Evolutionary conservation across 2,329 filamentous ascomycete species (phyloP), one percentile per base, ranked within the genome.

Genomic region (Verticillium isaacii): DNA sequence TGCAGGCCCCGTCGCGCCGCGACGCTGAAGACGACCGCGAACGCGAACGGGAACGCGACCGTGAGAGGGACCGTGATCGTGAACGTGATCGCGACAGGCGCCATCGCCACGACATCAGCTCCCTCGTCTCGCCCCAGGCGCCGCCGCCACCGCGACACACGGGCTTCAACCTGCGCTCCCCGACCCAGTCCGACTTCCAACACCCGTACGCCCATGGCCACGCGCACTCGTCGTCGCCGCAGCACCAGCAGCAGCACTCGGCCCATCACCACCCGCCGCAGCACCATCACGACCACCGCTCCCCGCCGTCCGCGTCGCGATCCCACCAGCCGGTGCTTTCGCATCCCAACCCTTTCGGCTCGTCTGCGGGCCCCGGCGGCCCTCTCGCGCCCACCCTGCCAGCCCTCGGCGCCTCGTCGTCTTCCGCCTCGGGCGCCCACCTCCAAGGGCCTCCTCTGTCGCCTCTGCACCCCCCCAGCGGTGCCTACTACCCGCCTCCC

Each of bases 91-190:
- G 50, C 25, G 70, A 73, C 64, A 71, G 70, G 66, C 70, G 70
- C 67, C 75, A 75, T 58, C 73, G 75, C 67, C 80, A 78, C 77
- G 80, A 83, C 72, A 78, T 80, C 67, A 63, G 68, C 68, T 57
- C 59, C 37, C 62, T 66, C 58, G 69, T 72, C 61, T 62, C 69
- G 61, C 61, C 72, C 62, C 67, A 66, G 58, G 52, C 65, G 54
- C 61, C 60, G 58, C 70, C 69, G 66, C 71, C 70, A 68, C 72
- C 76, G 66, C 75, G 74, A 65, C 78, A 77, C 68, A 75, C 78
- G 63, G 71, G 72, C 72, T 82, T 83, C 71, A 79, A 73, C 70
- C 72, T 82, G 72, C 77, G 80, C 70, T 83, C 81, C 63, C 80
- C 80, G 65, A 78, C 80, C 57, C 78, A 78, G 29, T 64, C 75